phyloP scores from a whole-genome alignment of 331 rosid species.

The Pyrus hybrid region DNA sequence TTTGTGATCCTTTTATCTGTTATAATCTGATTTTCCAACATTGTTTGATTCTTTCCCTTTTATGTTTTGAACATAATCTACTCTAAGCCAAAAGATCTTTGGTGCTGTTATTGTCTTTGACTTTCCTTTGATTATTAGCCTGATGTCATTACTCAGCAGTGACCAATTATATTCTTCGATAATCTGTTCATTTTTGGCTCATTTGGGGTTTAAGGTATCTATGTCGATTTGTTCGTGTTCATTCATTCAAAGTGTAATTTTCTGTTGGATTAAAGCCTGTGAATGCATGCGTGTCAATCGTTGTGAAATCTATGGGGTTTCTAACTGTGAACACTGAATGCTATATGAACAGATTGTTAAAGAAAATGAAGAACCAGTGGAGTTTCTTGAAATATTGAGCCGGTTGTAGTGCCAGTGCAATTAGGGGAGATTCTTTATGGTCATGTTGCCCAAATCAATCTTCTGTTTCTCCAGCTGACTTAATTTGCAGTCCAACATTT shows the following conservation, averaged over 20 bases:
- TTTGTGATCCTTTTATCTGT: not conserved
- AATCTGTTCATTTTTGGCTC: not conserved
- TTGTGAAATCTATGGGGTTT: not conserved
- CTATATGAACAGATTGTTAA: constrained; percentile 51
- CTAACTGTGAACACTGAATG: constrained; percentile 9
- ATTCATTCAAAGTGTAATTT: not conserved
- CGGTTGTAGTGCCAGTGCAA: constrained; percentile 39
- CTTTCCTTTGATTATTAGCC: not conserved
- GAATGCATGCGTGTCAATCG: not conserved
- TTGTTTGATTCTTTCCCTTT: not conserved
- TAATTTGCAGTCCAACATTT: constrained; percentile 19
- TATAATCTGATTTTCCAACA: not conserved
- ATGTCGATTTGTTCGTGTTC: not conserved
- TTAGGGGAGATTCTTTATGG: constrained; percentile 16
- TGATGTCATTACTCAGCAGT: not conserved
- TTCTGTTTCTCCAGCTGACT: constrained; percentile 32
- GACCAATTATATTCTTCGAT: not conserved
- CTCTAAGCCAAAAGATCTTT: not conserved
- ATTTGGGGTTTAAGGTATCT: not conserved
- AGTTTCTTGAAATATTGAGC: constrained; percentile 54
- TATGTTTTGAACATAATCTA: not conserved
- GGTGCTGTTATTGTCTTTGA: not conserved
- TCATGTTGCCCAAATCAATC: constrained; percentile 13
- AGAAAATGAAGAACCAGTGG: constrained; percentile 76
- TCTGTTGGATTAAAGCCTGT: not conserved